These are phyloP conservation scores for Areca catechu DNA, from an alignment of 176 grass and related monocot genomes.

Conservation along the genomic window DNA sequence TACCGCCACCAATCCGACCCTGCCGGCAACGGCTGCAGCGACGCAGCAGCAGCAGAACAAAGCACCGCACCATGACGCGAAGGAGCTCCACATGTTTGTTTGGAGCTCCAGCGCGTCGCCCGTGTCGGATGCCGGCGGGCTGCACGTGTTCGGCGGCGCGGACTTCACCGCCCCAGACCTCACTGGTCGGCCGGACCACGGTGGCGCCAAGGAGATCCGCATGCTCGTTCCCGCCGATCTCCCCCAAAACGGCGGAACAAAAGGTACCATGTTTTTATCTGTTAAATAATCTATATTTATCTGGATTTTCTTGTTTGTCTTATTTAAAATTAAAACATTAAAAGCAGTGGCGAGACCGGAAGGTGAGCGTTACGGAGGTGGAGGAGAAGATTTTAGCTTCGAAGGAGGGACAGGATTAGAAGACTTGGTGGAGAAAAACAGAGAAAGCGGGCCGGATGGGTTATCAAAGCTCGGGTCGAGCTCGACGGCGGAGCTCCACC, in stretches of 20 bases:
- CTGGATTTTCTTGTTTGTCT: too few relatives aligned
- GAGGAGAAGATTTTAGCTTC: slow-evolving; percentile 33
- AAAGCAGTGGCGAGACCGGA: slow-evolving; percentile 11
- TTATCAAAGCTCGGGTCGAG: slow-evolving; percentile 43
- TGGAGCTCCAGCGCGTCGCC: slow-evolving; percentile 84
- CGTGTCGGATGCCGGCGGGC: slow-evolving; percentile 69
- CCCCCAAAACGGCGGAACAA: slow-evolving; percentile 42
- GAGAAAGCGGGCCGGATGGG: slow-evolving; percentile 16
- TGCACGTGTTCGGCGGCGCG: slow-evolving; percentile 36
- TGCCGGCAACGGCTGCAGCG: not conserved
- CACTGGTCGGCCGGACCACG: slow-evolving; percentile 16
- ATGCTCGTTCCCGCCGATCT: slow-evolving; percentile 68
- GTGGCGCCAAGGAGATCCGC: slow-evolving; percentile 75
- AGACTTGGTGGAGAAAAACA: slow-evolving; percentile 18
- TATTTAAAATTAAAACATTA: too few relatives aligned
- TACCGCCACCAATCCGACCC: not conserved
- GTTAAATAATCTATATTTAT: too few relatives aligned
- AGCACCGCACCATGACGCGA: slow-evolving; percentile 50
- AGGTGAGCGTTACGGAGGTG: slow-evolving; percentile 15
- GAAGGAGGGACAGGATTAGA: slow-evolving; percentile 21
- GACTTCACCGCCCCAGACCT: slow-evolving; percentile 11
- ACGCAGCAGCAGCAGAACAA: slow-evolving; percentile 4
- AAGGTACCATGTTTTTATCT: slow-evolving; percentile 32
- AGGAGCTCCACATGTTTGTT: slow-evolving; percentile 99
- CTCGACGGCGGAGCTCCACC: slow-evolving; percentile 39